A percentile compares a stretch with the other conserved stretches of the same genome.
Evolutionary conservation across 495 filamentous ascomycete genomes (phyloP).

Genomic region (Neurospora terricola): DNA sequence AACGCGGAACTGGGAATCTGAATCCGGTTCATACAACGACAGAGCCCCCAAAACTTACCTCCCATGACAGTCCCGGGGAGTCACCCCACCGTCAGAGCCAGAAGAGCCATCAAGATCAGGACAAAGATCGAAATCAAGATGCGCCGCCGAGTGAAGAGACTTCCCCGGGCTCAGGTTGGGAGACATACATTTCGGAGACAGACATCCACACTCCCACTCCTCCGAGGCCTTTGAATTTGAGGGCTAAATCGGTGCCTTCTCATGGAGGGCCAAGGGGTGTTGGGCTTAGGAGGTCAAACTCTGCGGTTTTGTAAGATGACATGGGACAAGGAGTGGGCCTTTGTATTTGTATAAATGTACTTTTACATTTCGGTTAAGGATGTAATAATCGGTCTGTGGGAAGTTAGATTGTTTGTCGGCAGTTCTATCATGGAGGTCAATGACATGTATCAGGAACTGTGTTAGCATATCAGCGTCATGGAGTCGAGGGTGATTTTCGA

Average conservation of each 20-base stretch:
- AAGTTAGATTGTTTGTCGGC: no score
- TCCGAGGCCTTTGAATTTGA: not conserved
- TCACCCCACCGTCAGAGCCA: not conserved
- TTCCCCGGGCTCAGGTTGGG: not conserved
- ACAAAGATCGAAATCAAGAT: not conserved
- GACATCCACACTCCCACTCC: not conserved
- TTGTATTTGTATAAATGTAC: not conserved
- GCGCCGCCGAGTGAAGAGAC: not conserved
- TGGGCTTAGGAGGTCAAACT: not conserved
- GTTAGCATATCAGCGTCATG: no score
- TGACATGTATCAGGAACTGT: no score
- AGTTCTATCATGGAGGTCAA: no score
- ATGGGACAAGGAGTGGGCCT: not conserved
- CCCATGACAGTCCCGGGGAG: not conserved
- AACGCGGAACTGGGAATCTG: not conserved
- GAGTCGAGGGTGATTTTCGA: no score
- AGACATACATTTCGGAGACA: not conserved
- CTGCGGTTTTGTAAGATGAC: not conserved
- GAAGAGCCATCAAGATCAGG: not conserved
- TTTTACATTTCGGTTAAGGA: no score
- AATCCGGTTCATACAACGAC: not conserved
- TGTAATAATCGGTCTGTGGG: no score
- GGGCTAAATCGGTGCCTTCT: not conserved
- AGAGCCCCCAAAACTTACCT: not conserved
- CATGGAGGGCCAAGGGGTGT: no score